Base-by-base conservation (phyloP, 768 basidiomycete genomes). In the Boletellus emodensis region DNA sequence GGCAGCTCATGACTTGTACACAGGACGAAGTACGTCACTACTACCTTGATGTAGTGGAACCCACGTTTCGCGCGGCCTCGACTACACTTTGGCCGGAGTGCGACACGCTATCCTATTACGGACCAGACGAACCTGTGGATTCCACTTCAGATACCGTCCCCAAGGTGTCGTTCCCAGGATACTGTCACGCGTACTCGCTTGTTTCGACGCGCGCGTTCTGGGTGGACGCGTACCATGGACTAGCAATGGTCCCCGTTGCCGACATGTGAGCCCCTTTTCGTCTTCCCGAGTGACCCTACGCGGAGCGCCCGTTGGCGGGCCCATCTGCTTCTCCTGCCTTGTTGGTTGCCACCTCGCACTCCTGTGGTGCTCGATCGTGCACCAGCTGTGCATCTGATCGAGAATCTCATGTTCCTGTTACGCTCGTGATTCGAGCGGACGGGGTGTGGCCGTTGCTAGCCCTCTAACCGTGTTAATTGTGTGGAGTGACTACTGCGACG, bases 171-270 rank as follows among this genome's bases (percentile, higher is more conserved):
- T 57, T 68, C 30, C 33, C 57, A 24, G 68, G 66, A 26, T 68
- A 66, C 35, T 68, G 64, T 32, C 66, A 58, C 26, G 67, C 68
- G 5, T 82, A 78, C 58, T 70, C 78, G 2, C 76, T 93, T 32
- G 87, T 94, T 44, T 87, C 84, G 3, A 87, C 90, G 4, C 77
- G 92, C 35, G 85, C 90, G 3, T 94, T 94, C 68, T 72, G 89
- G 52, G 81, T 92, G 53, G 92, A 94, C 66, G 76, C 80, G 7
- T 93, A 82, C 62, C 90, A 91, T 63, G 82, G 82, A 6, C 71
- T 94, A 15, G 78, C 86, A 1, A 86, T 95, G 78, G 87, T 91
- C 17, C 90, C 92, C 4, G 78, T 92, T 55, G 89, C 89, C 30
- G 92, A 94, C 70, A 78, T 78, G 87, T 90, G 62, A 66, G 84